Evolutionary conservation across 345 rosid species (phyloP).

Genomic region (Corymbia maculata): DNA sequence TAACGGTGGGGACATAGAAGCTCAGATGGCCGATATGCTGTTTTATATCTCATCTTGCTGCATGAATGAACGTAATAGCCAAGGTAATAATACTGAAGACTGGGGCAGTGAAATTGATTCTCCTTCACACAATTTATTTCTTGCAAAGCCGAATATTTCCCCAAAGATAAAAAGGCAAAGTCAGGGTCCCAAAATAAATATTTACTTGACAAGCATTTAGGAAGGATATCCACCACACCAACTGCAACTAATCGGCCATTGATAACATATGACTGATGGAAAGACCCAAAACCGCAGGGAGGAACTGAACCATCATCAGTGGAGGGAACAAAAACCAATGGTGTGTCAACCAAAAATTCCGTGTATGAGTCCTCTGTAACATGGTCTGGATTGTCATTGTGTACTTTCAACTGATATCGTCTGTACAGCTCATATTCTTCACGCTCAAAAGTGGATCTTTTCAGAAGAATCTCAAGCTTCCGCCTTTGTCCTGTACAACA

Average conservation of each 20-base stretch:
- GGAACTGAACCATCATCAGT: slow-evolving; percentile 62
- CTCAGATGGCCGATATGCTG: slow-evolving; percentile 86
- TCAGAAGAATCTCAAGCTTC: slow-evolving; percentile 70
- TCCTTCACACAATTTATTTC: slow-evolving; percentile 79
- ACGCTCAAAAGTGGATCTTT: slow-evolving; percentile 79
- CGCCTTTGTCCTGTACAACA: slow-evolving; percentile 26
- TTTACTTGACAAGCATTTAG: slow-evolving; percentile 89
- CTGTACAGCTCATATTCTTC: slow-evolving; percentile 80
- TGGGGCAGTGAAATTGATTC: slow-evolving; percentile 51
- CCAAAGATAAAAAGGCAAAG: slow-evolving; percentile 70
- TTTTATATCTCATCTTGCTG: slow-evolving; percentile 96
- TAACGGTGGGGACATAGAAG: slow-evolving; percentile 93
- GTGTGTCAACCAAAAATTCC: slow-evolving; percentile 80
- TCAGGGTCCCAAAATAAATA: slow-evolving; percentile 99
- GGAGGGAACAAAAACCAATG: slow-evolving; percentile 54
- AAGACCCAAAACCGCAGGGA: slow-evolving; percentile 86
- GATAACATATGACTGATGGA: slow-evolving; percentile 86
- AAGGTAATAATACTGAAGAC: slow-evolving; percentile 87
- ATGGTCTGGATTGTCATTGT: slow-evolving; percentile 49
- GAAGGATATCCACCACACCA: slow-evolving; percentile 89
- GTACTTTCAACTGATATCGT: slow-evolving; percentile 81
- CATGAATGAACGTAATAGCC: slow-evolving; percentile 98
- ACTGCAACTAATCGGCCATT: slow-evolving; percentile 88
- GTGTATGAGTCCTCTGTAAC: slow-evolving; percentile 54
- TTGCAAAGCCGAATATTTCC: slow-evolving; percentile 86